Conservation (phyloP, 177 flowering plant species). For the Vitis hybrid region DNA sequence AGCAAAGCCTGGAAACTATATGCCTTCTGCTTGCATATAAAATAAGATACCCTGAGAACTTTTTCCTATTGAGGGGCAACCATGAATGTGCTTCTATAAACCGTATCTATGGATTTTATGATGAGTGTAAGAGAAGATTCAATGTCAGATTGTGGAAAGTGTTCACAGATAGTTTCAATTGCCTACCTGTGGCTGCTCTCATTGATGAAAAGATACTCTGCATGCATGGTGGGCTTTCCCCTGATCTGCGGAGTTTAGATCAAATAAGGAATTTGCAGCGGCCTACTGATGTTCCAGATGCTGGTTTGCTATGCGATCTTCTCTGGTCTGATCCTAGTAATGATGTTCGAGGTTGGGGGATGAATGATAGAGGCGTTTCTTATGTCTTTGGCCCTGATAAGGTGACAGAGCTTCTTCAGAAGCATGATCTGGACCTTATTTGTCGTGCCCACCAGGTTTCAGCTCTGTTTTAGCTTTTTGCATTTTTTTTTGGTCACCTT, state of each 20-base stretch:
- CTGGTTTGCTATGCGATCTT: conserved; percentile 76
- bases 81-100: conserved; percentile 78
- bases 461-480: not conserved
- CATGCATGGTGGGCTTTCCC: conserved; percentile 86
- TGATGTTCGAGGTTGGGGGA: conserved; percentile 67
- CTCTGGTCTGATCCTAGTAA: conserved; percentile 80
- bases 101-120: conserved; percentile 73
- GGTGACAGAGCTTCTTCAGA: conserved; percentile 55
- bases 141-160: conserved; percentile 65
- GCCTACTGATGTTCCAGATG: conserved; percentile 74
- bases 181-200: conserved; percentile 77
- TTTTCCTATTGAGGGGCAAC: conserved; percentile 79
- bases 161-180: conserved; percentile 71
- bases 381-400: conserved; percentile 64
- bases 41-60: conserved; percentile 70
- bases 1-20: conserved; percentile 79
- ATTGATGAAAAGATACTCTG: conserved; percentile 73
- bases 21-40: conserved; percentile 80
- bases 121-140: conserved; percentile 68
- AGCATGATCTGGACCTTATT: conserved; percentile 66
- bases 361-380: conserved; percentile 77
- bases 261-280: conserved; percentile 59
- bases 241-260: conserved; percentile 54
- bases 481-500: too few species aligned
- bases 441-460: conserved; percentile 79